phyloP scores from a whole-genome alignment of 495 filamentous ascomycete species.

The Aspergillus sparsus region DNA sequence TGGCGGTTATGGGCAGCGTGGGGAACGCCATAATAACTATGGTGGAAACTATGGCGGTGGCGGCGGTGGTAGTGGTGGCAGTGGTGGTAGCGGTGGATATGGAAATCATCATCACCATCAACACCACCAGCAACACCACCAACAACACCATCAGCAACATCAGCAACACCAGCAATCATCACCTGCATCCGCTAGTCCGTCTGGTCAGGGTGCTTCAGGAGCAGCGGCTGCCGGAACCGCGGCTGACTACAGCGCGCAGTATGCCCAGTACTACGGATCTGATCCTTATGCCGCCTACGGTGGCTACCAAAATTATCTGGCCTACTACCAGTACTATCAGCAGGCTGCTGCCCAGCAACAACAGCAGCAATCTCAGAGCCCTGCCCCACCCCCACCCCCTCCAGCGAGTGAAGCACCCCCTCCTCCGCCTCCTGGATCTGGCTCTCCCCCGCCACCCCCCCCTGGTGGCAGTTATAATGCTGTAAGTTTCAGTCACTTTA shows the following conservation, averaged over 20 bases:
- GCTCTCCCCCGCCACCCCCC: conserved; percentile 67
- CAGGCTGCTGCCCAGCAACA: conserved; percentile 58
- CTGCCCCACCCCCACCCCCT: conserved; percentile 61
- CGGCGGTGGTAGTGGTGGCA: conserved; percentile 31
- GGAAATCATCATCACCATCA: conserved; percentile 38
- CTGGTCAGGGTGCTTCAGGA: conserved; percentile 34
- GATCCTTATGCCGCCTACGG: conserved; percentile 95
- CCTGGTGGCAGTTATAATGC: conserved; percentile 65
- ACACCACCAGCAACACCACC: conserved; percentile 25
- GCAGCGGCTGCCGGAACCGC: conserved; percentile 43
- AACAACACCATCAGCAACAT: conserved; percentile 16
- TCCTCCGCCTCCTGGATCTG: conserved; percentile 61
- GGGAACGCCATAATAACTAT: conserved; percentile 33
- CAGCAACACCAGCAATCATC: conserved; percentile 32
- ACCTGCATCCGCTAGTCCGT: conserved; percentile 41
- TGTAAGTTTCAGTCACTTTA: conserved; percentile 42
- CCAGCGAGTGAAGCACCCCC: conserved; percentile 65
- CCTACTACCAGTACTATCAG: conserved; percentile 69
- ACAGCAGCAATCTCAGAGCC: conserved; percentile 43
- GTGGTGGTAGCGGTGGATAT: conserved; percentile 32
- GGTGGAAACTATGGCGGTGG: conserved; percentile 31
- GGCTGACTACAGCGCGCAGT: conserved; percentile 73
- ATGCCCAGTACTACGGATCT: conserved; percentile 77
- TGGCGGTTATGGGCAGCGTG: conserved; percentile 53
- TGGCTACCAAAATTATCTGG: conserved; percentile 76